phyloP scores from a whole-genome alignment of 805 yeast genomes.

The Sugiyamaella floridensis region DNA sequence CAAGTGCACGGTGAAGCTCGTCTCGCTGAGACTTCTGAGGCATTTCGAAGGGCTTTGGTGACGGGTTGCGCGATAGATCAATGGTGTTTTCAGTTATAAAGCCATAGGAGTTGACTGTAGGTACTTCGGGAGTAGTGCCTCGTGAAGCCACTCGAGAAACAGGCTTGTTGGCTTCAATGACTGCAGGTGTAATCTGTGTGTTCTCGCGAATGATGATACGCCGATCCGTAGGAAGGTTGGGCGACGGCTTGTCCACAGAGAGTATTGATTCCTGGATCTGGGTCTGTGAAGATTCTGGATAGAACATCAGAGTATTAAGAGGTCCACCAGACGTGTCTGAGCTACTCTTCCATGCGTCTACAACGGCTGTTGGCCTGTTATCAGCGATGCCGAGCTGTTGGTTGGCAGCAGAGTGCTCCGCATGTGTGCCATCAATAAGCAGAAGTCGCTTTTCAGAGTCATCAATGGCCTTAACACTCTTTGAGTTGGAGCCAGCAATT shows the following conservation, averaged over 20 bases:
- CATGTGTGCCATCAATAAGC: neutral
- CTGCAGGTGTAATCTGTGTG: neutral
- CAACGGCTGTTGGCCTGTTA: neutral
- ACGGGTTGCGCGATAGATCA: neutral
- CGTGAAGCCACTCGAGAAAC: neutral
- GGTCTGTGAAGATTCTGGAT: neutral
- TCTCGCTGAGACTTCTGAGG: conserved; percentile 10
- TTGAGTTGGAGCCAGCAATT: neutral
- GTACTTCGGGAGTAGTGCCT: neutral
- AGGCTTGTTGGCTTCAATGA: neutral
- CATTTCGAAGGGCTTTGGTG: conserved; percentile 7
- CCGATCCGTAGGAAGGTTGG: neutral
- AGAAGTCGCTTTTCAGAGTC: neutral
- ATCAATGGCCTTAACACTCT: neutral
- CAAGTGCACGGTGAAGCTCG: conserved; percentile 1
- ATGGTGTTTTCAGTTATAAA: conserved; percentile 13
- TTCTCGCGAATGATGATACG: neutral
- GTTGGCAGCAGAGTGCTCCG: neutral
- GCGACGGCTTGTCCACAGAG: neutral
- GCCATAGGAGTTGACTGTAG: conserved; percentile 11
- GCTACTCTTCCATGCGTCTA: neutral
- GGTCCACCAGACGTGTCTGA: neutral
- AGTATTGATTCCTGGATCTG: neutral
- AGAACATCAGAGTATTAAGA: conserved; percentile 5
- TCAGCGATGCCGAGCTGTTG: neutral